phyloP scores from a whole-genome alignment of 352 stramenopile species.

The Phytophthora tentaculata region DNA sequence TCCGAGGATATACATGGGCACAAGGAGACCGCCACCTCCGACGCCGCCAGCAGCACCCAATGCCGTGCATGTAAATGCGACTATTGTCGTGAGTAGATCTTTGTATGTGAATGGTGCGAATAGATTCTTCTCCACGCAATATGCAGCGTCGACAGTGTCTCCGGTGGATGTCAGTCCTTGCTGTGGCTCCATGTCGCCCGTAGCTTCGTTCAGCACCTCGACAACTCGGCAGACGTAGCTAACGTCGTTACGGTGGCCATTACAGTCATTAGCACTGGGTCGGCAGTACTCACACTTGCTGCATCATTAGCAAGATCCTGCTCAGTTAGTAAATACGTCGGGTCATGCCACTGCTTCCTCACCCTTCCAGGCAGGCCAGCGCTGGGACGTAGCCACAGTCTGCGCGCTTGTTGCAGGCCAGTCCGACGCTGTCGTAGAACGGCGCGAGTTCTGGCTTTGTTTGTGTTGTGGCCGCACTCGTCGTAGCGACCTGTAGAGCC shows the following conservation, averaged over 20 bases:
- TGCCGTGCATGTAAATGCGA: slow-evolving; percentile 80
- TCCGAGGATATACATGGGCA: slow-evolving; percentile 97
- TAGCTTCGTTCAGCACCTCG: slow-evolving; percentile 35
- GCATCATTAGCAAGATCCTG: background rate
- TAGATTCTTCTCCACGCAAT: slow-evolving; percentile 83
- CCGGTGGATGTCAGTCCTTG: slow-evolving; percentile 36
- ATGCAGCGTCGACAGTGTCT: slow-evolving; percentile 47
- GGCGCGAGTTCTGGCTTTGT: slow-evolving; percentile 12
- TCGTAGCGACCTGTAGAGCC: background rate
- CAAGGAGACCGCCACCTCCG: slow-evolving; percentile 94
- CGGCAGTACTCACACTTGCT: slow-evolving; percentile 75
- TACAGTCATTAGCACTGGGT: slow-evolving; percentile 54
- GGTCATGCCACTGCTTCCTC: background rate
- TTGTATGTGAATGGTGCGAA: slow-evolving; percentile 69
- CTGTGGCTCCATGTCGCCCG: slow-evolving; percentile 35
- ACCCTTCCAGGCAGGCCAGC: slow-evolving; percentile 72
- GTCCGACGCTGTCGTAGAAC: slow-evolving; percentile 47
- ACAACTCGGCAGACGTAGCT: slow-evolving; percentile 58
- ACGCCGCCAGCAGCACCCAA: slow-evolving; percentile 91
- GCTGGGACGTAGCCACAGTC: slow-evolving; percentile 80
- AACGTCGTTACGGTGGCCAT: slow-evolving; percentile 44
- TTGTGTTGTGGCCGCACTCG: slow-evolving; percentile 5
- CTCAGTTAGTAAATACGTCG: background rate
- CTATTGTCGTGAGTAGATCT: slow-evolving; percentile 65
- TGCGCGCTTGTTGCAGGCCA: slow-evolving; percentile 48